Evolutionary conservation across 768 basidiomycete genomes (phyloP).

Genomic region (Panaeolus cyanescens): DNA sequence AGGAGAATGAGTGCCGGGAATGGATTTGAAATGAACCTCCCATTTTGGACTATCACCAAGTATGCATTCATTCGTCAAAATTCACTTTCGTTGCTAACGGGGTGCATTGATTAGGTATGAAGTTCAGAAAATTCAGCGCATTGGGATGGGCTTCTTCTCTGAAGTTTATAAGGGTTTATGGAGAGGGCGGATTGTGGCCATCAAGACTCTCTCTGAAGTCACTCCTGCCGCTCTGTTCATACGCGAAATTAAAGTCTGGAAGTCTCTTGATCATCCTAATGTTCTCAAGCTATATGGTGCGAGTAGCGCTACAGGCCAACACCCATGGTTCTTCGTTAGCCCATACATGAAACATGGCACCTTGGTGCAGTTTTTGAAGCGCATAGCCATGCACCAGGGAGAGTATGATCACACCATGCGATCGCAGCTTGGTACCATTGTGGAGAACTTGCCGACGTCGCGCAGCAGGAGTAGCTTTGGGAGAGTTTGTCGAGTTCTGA

Average conservation of each 20-base stretch:
- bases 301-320: slow-evolving; percentile 66
- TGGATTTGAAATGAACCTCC: slow-evolving; percentile 44
- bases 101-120: slow-evolving; percentile 64
- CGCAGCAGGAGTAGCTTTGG: slow-evolving; percentile 12
- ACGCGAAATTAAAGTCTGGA: slow-evolving; percentile 74
- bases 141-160: slow-evolving; percentile 77
- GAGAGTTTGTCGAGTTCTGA: slow-evolving; percentile 8
- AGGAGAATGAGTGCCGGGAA: slow-evolving; percentile 51
- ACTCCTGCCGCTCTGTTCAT: slow-evolving; percentile 68
- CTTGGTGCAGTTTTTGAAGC: slow-evolving; percentile 58
- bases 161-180: slow-evolving; percentile 79
- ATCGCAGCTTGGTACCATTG: slow-evolving; percentile 1
- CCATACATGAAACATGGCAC: slow-evolving; percentile 71
- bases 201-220: slow-evolving; percentile 69
- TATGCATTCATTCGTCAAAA: slow-evolving; percentile 17
- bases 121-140: slow-evolving; percentile 66
- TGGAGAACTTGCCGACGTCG: slow-evolving; percentile 5
- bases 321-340: slow-evolving; percentile 81
- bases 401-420: slow-evolving; percentile 21
- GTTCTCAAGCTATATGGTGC: slow-evolving; percentile 79
- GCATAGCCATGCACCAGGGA: slow-evolving; percentile 25
- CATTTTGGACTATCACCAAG: slow-evolving; percentile 80
- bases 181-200: slow-evolving; percentile 63
- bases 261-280: slow-evolving; percentile 63
- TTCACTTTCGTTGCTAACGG: slow-evolving; percentile 3